Conservation (phyloP, 176 grass and related monocot genomes). For the Oryza meridionalis region DNA sequence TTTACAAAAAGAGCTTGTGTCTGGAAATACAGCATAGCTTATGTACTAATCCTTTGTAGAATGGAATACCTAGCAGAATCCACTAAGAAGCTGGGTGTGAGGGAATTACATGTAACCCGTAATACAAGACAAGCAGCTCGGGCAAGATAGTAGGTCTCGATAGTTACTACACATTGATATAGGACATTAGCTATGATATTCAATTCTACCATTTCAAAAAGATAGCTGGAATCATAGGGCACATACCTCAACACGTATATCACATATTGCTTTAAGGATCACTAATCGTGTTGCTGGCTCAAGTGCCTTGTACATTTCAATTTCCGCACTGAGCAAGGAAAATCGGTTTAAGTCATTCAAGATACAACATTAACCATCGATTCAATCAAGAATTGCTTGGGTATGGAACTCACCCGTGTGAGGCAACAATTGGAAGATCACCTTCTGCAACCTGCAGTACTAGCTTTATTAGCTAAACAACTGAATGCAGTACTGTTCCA, state of each 20-base stretch:
- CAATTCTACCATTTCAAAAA: conserved; percentile 3
- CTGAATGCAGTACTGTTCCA: conserved; percentile 32
- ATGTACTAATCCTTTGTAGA: not conserved
- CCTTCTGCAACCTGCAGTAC: conserved; percentile 87
- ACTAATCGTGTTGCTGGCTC: conserved; percentile 75
- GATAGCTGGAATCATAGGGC: conserved; percentile 4
- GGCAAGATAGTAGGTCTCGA: conserved; percentile 15
- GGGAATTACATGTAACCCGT: not conserved
- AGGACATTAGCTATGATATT: not conserved
- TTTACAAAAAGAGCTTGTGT: not conserved
- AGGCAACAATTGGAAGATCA: conserved; percentile 75
- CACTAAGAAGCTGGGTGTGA: not conserved
- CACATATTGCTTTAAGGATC: conserved; percentile 92
- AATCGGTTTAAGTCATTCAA: conserved; percentile 14
- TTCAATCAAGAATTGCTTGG: conserved; percentile 22
- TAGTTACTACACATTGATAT: not conserved
- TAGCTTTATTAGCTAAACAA: conserved; percentile 53
- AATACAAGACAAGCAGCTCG: not conserved
- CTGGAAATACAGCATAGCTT: not conserved
- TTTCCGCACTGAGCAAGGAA: conserved; percentile 60
- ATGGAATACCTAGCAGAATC: conserved; percentile 20
- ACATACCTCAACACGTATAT: conserved; percentile 85
- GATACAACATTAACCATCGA: conserved; percentile 32
- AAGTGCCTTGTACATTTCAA: conserved; percentile 74
- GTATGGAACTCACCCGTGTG: conserved; percentile 73